These are phyloP conservation scores for Trametes gibbosa DNA, from an alignment of 768 basidiomycete species.

Conservation along the genomic window DNA sequence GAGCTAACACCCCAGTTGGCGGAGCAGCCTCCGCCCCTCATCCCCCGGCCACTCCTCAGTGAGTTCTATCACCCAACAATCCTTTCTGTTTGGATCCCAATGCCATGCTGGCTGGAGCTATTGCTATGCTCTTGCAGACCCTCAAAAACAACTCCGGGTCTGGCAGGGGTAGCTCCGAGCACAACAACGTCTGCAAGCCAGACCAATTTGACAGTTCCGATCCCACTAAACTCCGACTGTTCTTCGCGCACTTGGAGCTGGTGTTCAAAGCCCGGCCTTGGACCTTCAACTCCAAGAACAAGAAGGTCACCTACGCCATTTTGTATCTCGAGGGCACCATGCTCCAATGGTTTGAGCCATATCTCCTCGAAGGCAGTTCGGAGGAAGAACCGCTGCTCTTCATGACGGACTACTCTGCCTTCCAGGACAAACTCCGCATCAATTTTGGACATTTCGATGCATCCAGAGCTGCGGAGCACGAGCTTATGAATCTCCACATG, in stretches of 20 bases:
- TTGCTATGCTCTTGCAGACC: not conserved
- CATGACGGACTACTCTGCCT: no score
- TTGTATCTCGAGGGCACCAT: slow-evolving; percentile 6
- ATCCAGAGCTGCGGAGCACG: no score
- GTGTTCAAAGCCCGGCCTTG: slow-evolving; percentile 6
- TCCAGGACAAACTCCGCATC: no score
- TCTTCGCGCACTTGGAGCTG: slow-evolving; percentile 6
- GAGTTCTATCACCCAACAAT: no score
- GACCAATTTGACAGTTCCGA: slow-evolving; percentile 15
- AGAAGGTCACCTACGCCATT: slow-evolving; percentile 8
- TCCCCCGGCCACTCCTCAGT: no score
- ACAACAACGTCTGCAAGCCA: slow-evolving; percentile 11
- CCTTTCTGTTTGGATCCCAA: not conserved
- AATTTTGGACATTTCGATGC: no score
- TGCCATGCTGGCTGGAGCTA: not conserved
- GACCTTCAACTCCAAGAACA: no score
- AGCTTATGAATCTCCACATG: slow-evolving; percentile 2
- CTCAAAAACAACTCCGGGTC: not conserved
- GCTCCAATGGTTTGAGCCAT: slow-evolving; percentile 7
- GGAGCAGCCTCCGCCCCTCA: no score
- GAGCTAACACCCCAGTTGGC: no score
- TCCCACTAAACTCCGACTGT: slow-evolving; percentile 9
- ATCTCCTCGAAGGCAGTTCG: no score
- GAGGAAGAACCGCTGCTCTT: no score
- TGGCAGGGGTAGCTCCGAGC: not conserved